Evolutionary conservation across 306 rosid species (phyloP), one percentile per base, ranked within the genome.

Genomic region (Lotus japonicus): DNA sequence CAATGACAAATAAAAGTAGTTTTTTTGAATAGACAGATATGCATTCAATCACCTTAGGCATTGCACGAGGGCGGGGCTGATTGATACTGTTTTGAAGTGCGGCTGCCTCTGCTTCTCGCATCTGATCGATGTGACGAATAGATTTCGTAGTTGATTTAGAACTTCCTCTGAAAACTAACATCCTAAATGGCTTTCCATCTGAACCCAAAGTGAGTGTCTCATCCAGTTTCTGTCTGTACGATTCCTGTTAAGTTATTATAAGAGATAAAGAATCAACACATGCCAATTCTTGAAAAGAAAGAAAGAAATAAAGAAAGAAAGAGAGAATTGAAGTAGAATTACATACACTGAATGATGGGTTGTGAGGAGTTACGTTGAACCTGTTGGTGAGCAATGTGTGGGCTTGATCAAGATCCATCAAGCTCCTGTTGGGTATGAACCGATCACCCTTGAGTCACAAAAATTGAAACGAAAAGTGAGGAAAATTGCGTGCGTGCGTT

Each of bases 401-500:
- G 79, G 97, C 91, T 82, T 90, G 97, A 90, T 90, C 92, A 80
- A 90, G 97, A 87, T 87, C 84, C 97, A 90, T 90, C 97, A 90
- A 87, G 82, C 97, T 90, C 82, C 95, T 65, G 62, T 73, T 90
- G 14, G 97, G 95, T 19, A 90, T 87, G 80, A 90, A 90, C 58
- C 95, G 83, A 76, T 90, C 97, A 26, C 97, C 97, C 95, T 89
- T 50, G n/a, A n/a, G n/a, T n/a, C n/a, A 28, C 42, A 28, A 58
- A 17, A 63, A 4, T 8, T n/a, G 35, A 43, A 68, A 17, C 4
- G n/a, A 4, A 2, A 10, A 21, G 26, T 19, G n/a, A 1, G 2
- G 26, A 21, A 21, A 21, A 58, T n/a, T n/a, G n/a, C n/a, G n/a
- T n/a, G n/a, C n/a, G n/a, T n/a, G n/a, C n/a, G n/a, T 5, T 76